A percentile compares a stretch with the other conserved stretches of the same genome.
phyloP scores from a whole-genome alignment of 116 monocot species.

The Iris pallida region DNA sequence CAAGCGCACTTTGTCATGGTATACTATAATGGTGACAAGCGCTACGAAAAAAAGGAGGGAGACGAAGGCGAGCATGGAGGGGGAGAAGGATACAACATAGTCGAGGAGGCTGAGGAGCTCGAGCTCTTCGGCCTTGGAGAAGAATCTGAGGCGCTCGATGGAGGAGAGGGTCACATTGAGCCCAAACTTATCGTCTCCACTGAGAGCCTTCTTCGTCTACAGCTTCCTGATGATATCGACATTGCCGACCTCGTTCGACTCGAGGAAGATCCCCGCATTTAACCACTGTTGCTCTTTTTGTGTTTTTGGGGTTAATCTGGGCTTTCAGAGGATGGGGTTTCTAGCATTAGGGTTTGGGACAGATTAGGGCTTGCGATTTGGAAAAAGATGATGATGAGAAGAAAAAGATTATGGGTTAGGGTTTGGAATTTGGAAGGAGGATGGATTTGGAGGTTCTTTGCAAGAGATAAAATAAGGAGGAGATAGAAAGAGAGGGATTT shows the following conservation, averaged over 20 bases:
- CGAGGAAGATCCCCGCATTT: slow-evolving; percentile 70
- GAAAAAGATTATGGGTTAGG: too few species aligned
- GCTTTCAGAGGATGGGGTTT: too few species aligned
- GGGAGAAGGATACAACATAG: slow-evolving; percentile 48
- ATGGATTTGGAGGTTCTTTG: too few species aligned
- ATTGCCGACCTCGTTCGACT: slow-evolving; percentile 59
- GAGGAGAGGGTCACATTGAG: slow-evolving; percentile 83
- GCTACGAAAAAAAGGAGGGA: slow-evolving; percentile 65
- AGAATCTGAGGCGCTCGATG: slow-evolving; percentile 74
- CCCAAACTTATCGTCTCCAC: slow-evolving; percentile 78
- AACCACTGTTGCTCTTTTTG: slow-evolving; percentile 90
- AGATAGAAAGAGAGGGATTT: too few species aligned
- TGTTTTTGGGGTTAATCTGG: too few species aligned
- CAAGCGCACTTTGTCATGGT: slow-evolving; percentile 81
- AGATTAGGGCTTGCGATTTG: too few species aligned
- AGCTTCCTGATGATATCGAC: slow-evolving; percentile 81
- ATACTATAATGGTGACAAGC: slow-evolving; percentile 45
- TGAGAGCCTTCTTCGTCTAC: slow-evolving; percentile 71
- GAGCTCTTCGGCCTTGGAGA: slow-evolving; percentile 89
- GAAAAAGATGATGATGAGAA: too few species aligned
- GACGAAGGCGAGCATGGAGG: slow-evolving; percentile 64
- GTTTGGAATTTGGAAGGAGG: too few species aligned
- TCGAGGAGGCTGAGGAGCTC: slow-evolving; percentile 83
- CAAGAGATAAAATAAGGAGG: too few species aligned
- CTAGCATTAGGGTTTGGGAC: too few species aligned